Conservation (phyloP, 2,329 filamentous ascomycete genomes). For the Cladosporium oxysporum region DNA sequence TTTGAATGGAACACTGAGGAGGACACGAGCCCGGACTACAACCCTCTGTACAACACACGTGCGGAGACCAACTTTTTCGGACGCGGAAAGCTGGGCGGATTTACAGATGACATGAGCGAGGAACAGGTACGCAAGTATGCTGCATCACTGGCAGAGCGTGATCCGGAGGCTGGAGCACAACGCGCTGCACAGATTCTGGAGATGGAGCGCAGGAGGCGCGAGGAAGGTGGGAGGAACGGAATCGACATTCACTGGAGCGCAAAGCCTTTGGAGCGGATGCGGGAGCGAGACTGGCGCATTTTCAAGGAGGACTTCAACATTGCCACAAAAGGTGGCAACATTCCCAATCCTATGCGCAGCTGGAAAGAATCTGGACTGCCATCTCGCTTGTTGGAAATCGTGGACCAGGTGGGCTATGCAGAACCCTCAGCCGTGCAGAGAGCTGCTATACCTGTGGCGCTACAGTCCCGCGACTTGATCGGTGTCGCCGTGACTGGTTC, state of each 20-base stretch:
- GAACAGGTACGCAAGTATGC: constrained; percentile 58
- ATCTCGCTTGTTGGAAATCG: constrained; percentile 73
- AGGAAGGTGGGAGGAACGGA: constrained; percentile 70
- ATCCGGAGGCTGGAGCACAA: constrained; percentile 72
- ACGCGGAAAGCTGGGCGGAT: constrained; percentile 66
- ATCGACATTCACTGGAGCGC: constrained; percentile 95
- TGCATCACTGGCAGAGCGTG: constrained; percentile 70
- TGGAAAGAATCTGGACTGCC: constrained; percentile 88
- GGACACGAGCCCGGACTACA: constrained; percentile 82
- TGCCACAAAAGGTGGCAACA: constrained; percentile 83
- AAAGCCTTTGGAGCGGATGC: constrained; percentile 90
- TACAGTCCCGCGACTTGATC: constrained; percentile 93
- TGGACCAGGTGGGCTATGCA: constrained; percentile 82
- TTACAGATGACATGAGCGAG: constrained; percentile 60
- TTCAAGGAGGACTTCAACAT: constrained; percentile 99
- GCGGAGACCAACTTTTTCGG: constrained; percentile 70
- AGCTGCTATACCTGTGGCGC: constrained; percentile 90
- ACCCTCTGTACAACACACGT: constrained; percentile 73
- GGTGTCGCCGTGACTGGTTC: constrained; percentile 98
- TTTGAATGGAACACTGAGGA: constrained; percentile 97
- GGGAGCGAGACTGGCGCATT: constrained; percentile 96
- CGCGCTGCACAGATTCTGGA: constrained; percentile 81
- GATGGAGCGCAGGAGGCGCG: constrained; percentile 75
- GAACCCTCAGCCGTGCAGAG: constrained; percentile 91
- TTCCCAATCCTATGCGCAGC: constrained; percentile 94